Evolutionary conservation across 192 early-diverging fungal genomes (phyloP), one percentile per base, ranked within the genome.

Genomic region (Coemansia sp.): DNA sequence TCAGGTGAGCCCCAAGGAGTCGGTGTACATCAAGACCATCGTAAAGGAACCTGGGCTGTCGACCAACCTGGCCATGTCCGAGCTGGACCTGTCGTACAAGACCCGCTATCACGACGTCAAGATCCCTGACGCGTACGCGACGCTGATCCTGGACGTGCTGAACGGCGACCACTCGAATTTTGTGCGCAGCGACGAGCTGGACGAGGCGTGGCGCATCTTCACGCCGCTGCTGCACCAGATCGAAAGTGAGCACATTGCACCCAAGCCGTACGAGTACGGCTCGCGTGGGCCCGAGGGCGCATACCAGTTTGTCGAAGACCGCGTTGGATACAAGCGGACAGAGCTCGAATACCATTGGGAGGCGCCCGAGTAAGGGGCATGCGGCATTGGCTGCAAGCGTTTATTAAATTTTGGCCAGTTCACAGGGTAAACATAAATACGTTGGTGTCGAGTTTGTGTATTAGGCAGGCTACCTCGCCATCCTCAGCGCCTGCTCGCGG

Each of bases 91-190:
- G 48, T 88, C 90, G 2, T 98, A 98, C 79, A 77, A 85, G 39
- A 83, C 83, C 58, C 87, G 96, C 29, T 98, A 93, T 79, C 81
- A 83, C 34, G 85, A 89, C 43, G 58, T 88, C 27, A 84, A 86
- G 70, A 98, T 98, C 68, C 96, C 96, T 17, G 96, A 98, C 60
- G 96, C 96, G 8, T 98, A 98, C 70, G 94, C 95, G 50, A 84
- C 91, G 14, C 78, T 98, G 38, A 90, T 98, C 53, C 78, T 97
- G 25, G 96, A 97, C 50, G 86, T 89, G 5, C 66, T 98, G 25
- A 87, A 87, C 28, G 92, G 91, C 32, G 95, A 97, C 60, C 92
- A 97, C 62, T 87, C 87, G 50, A 95, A 96, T 82, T 95, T 98
- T 88, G 90, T 97, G 30, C 82, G 90, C 31, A 81, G 85, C 65